Conservation (phyloP, 2,329 filamentous ascomycete genomes). For the Lasiodiplodia sp. region DNA sequence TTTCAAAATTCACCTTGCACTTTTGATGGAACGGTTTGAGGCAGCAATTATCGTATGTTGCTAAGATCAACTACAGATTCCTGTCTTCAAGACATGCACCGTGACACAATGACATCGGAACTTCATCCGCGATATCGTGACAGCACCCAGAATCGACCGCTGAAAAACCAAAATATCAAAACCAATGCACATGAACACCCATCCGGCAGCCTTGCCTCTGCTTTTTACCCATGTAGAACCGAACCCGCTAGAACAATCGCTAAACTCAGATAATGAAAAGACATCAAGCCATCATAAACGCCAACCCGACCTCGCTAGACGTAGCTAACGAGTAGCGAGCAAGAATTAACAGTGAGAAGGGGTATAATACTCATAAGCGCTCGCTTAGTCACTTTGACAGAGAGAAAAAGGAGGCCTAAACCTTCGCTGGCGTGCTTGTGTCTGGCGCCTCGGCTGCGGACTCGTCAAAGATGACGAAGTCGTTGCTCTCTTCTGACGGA, state of each 20-base stretch:
- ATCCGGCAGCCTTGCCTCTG: slow-evolving; percentile 12
- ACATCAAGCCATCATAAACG: slow-evolving; percentile 13
- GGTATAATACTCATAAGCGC: slow-evolving; percentile 28
- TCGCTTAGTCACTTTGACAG: slow-evolving; percentile 21
- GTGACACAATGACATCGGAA: slow-evolving; percentile 2
- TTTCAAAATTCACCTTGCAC: not conserved
- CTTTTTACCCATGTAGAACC: slow-evolving; percentile 13
- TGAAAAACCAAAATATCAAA: not conserved
- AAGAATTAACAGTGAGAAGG: slow-evolving; percentile 20
- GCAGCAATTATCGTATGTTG: slow-evolving; percentile 6
- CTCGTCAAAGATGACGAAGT: slow-evolving; percentile 22
- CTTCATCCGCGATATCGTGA: slow-evolving; percentile 15
- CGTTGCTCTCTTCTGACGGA: slow-evolving; percentile 5
- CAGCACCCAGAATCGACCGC: not conserved
- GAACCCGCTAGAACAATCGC: slow-evolving; percentile 1
- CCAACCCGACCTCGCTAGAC: not conserved
- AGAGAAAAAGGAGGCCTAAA: slow-evolving; percentile 5
- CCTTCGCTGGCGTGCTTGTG: not conserved
- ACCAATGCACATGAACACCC: slow-evolving; percentile 12
- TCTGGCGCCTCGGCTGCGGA: slow-evolving; percentile 10
- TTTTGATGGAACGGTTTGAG: not conserved
- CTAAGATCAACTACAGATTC: slow-evolving; percentile 12
- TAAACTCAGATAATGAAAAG: not conserved
- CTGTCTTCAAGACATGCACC: not conserved
- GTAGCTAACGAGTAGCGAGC: not conserved